phyloP scores from a whole-genome alignment of 2,329 filamentous ascomycete genomes.

The Cryphonectria carpinicola region DNA sequence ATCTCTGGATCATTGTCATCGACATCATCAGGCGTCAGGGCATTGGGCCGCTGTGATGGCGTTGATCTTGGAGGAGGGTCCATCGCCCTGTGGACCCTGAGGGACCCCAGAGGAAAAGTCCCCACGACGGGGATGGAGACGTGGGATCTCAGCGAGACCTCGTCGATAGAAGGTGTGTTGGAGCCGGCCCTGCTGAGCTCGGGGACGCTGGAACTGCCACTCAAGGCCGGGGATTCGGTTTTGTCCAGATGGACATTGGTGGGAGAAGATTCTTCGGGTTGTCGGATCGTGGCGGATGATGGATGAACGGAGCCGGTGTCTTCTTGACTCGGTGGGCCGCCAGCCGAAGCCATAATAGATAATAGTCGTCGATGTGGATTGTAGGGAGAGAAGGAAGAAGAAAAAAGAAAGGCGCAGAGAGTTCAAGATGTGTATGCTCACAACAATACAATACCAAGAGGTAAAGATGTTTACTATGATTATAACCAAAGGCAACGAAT shows the following conservation, averaged over 20 bases:
- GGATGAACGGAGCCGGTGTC: conserved; percentile 1
- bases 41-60: conserved; percentile 29
- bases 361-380: neutral
- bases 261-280: conserved; percentile 9
- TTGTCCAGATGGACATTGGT: conserved; percentile 1
- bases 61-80: conserved; percentile 27
- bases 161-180: conserved; percentile 33
- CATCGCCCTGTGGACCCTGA: conserved; percentile 44
- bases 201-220: conserved; percentile 28
- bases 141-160: conserved; percentile 37
- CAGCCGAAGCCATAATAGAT: conserved; percentile 22
- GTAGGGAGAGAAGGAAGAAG: neutral
- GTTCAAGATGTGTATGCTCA: neutral
- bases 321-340: conserved; percentile 18
- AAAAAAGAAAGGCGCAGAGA: neutral
- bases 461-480: neutral
- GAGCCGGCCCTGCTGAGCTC: conserved; percentile 44
- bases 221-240: conserved; percentile 7
- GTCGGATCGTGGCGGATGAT: conserved; percentile 1
- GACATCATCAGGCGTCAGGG: neutral
- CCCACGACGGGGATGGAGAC: conserved; percentile 45
- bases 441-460: neutral
- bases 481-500: neutral
- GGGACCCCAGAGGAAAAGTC: conserved; percentile 46
- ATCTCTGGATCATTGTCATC: conserved; percentile 21